phyloP scores from a whole-genome alignment of 805 yeast species.

The Cyberlindnera maritima region DNA sequence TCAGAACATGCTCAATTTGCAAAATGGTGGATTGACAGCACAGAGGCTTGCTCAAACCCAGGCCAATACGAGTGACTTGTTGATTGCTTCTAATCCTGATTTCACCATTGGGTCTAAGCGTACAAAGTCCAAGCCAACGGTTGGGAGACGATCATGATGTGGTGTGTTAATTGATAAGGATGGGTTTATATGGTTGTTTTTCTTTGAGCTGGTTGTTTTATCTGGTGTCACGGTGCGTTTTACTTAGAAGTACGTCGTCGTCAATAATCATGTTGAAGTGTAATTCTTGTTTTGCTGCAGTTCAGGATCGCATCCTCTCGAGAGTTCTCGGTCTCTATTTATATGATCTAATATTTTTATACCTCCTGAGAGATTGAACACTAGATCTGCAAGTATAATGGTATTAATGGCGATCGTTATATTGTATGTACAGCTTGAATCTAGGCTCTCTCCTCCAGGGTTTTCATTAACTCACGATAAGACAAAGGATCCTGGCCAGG shows the following conservation, averaged over 20 bases:
- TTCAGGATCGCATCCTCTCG: too few relatives aligned
- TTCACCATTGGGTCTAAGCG: conserved; percentile 15
- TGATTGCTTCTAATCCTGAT: conserved; percentile 26
- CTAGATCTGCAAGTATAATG: neutral
- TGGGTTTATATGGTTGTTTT: too few relatives aligned
- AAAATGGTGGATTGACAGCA: neutral
- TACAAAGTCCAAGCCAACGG: conserved; percentile 2
- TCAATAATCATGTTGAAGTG: too few relatives aligned
- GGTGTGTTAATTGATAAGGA: neutral
- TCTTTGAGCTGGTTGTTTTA: too few relatives aligned
- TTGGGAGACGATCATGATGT: neutral
- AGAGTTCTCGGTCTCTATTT: neutral
- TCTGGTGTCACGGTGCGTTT: too few relatives aligned
- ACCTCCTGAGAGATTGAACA: too few relatives aligned
- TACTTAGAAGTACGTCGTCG: too few relatives aligned
- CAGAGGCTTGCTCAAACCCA: neutral
- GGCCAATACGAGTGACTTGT: conserved; percentile 13
- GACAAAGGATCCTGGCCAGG: conserved; percentile 10
- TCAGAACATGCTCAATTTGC: conserved; percentile 1
- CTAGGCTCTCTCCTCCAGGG: neutral
- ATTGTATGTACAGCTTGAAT: neutral
- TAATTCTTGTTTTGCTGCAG: neutral
- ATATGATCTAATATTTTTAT: neutral
- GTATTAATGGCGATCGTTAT: too few relatives aligned
- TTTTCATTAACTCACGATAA: neutral